Base-by-base conservation (phyloP, 164 flowering plant genomes). In the Magnolia officinalis region DNA sequence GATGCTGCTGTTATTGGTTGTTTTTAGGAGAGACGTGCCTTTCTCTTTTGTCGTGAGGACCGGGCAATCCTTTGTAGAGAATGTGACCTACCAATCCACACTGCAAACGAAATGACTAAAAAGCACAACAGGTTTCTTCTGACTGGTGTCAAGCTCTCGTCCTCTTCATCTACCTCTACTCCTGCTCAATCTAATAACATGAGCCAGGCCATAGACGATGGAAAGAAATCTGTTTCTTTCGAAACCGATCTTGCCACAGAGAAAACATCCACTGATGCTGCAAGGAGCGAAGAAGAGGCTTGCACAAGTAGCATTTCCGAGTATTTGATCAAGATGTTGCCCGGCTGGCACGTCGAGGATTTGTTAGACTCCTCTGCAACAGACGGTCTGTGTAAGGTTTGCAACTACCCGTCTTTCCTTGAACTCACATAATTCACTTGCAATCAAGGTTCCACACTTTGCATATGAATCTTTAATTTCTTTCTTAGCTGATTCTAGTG, bases 321-420 rank as follows among this genome's bases (percentile, higher is more conserved):
- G 83, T 95, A 95, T 76, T 78, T 92, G 83, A 91, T 89, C 6
- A 91, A 95, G 78, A 90, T 78, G 80, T 74, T 95, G 8, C 98
- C 98, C 0, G 98, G 98, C 0, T 95, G 98, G 98, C 93, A 87
- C 59, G 93, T 95, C 0, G 98, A 95, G 58, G 98, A 95, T 29
- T 78, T 95, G 67, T 90, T 94, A 67, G 89, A 90, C 79, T 80
- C 87, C 6, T 69, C 88, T 37, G 75, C 87, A 59, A 67, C 84
- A 2, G 72, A 74, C 75, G 90, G 85, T 81, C 85, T 87, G 85
- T 85, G 78, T 76, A 85, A 90, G 98, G 98, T 91, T 84, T 81
- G 91, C 76, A 50, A 58, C 18, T 19, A 11, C 58, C 11, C 20
- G 10, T 55, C 73, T 18, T 20, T 9, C 14, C 2, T 5, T 61